Base-by-base conservation (phyloP, 352 stramenopile genomes). In the Hyaloperonospora brassicae region DNA sequence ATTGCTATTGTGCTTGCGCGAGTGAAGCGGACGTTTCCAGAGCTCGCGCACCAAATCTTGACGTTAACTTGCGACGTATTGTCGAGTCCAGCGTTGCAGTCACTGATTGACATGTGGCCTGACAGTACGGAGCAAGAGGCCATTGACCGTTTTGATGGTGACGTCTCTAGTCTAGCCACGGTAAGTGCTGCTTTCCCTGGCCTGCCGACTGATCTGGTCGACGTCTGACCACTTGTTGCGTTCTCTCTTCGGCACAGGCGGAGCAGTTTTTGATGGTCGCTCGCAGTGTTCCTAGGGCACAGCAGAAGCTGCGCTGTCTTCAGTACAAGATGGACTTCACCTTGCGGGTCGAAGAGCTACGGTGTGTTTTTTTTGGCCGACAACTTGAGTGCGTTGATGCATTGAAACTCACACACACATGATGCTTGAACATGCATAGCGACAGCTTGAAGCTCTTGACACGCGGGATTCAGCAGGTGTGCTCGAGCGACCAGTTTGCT, bases 41-140 rank as follows among this genome's bases (percentile, higher is more conserved):
- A 87, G 47, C 62, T 93, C 6, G 77, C 76, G 25, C 54, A 57
- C 6, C 78, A 89, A 40, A 76, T 93, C 35, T 62, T 85, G 45
- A 69, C 61, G 17, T 57, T 90, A 51, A 84, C 89, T 31, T 77
- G 72, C 49, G 68, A 72, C n/a, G 64, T 84, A 27, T 60, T 90
- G 34, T 79, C 78, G 36, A 73, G 71, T 17, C 72, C 76, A n/a
- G 75, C 84, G 47, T 56, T 93, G 9, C 74, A 90, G 45, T 70
- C 74, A 1, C 63, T 90, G 21, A 86, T 90, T 52, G 83, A 93
- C 39, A 89, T 93, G 73, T 90, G 83, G 78, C 80, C 83, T 0
- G 83, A 89, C 38, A 66, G 63, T 47, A 65, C 66, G n/a, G 83
- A 90, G 55, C 76, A 87, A 57, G 68, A 85, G 24, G 65, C 72